Evolutionary conservation across 2,329 filamentous ascomycete species (phyloP).

Genomic region (Aspergillus fischeri): DNA sequence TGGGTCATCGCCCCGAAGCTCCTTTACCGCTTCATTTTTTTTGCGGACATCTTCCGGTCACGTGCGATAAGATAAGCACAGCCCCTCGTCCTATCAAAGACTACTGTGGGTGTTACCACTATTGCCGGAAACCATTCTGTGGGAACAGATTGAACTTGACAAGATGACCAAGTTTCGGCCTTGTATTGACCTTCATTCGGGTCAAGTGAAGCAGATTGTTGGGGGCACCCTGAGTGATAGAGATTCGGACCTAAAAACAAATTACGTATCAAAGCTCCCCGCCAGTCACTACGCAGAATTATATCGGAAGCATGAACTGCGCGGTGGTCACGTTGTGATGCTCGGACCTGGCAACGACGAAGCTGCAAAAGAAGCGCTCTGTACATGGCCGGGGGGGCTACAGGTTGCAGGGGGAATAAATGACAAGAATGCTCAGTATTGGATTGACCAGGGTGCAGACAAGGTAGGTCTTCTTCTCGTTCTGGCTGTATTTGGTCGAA

Average conservation of each 20-base stretch:
- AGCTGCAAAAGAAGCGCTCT: slow-evolving; percentile 72
- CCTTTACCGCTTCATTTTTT: slow-evolving; percentile 10
- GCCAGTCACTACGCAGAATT: slow-evolving; percentile 75
- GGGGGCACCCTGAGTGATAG: slow-evolving; percentile 79
- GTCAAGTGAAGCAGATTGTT: slow-evolving; percentile 97
- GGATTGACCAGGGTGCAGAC: slow-evolving; percentile 83
- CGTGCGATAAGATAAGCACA: slow-evolving; percentile 37
- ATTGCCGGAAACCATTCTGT: slow-evolving; percentile 2
- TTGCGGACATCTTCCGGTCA: slow-evolving; percentile 17
- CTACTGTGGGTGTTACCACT: slow-evolving; percentile 14
- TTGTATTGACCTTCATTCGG: slow-evolving; percentile 96
- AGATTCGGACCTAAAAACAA: slow-evolving; percentile 71
- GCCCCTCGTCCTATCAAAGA: slow-evolving; percentile 14
- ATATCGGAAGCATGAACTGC: slow-evolving; percentile 70
- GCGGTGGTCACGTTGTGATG: slow-evolving; percentile 93
- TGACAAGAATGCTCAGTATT: slow-evolving; percentile 74
- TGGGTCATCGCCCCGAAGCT: slow-evolving; percentile 10
- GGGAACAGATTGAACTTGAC: slow-evolving; percentile 5
- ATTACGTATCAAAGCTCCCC: slow-evolving; percentile 82
- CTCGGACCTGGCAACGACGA: slow-evolving; percentile 81
- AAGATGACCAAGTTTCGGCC: slow-evolving; percentile 90
- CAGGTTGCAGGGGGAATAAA: slow-evolving; percentile 95
- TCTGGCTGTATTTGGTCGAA: slow-evolving; percentile 2
- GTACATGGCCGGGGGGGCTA: slow-evolving; percentile 71
- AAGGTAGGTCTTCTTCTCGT: slow-evolving; percentile 59